Conservation (phyloP, 1,284 basidiomycete genomes). For the Rhodotorula sp. region DNA sequence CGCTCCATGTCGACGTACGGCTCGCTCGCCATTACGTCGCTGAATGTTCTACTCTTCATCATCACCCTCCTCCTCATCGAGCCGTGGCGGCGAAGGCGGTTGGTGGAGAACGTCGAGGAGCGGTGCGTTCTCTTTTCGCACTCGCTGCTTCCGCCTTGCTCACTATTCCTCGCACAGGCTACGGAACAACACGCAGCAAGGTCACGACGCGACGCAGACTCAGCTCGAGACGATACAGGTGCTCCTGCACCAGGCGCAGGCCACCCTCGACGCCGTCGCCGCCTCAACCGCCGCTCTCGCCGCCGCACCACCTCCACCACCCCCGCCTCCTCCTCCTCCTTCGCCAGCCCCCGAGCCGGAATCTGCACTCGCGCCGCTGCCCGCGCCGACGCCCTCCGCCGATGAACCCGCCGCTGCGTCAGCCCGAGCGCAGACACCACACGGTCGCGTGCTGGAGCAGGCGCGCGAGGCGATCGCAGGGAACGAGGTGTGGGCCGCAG, state of each 20-base stretch:
- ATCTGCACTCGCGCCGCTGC: background rate
- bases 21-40: conserved; percentile 73
- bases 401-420: background rate
- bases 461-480: conserved; percentile 15
- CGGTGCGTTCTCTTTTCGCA: conserved; percentile 9
- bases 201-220: conserved; percentile 29
- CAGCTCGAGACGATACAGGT: conserved; percentile 28
- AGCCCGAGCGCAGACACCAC: background rate
- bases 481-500: conserved; percentile 16
- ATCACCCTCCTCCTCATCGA: conserved; percentile 84
- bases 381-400: background rate
- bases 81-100: conserved; percentile 82
- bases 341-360: background rate
- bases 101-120: conserved; percentile 82
- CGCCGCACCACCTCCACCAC: background rate
- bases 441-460: conserved; percentile 1
- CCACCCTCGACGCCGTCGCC: conserved; percentile 30
- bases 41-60: conserved; percentile 85
- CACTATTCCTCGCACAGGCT: conserved; percentile 6
- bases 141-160: accelerated
- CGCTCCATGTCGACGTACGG: conserved; percentile 88
- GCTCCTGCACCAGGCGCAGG: conserved; percentile 33
- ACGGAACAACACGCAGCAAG: conserved; percentile 19
- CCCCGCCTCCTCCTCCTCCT: background rate
- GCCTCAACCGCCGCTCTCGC: conserved; percentile 8